Evolutionary conservation across 2,329 filamentous ascomycete genomes (phyloP).

Genomic region (Onygena corvina): DNA sequence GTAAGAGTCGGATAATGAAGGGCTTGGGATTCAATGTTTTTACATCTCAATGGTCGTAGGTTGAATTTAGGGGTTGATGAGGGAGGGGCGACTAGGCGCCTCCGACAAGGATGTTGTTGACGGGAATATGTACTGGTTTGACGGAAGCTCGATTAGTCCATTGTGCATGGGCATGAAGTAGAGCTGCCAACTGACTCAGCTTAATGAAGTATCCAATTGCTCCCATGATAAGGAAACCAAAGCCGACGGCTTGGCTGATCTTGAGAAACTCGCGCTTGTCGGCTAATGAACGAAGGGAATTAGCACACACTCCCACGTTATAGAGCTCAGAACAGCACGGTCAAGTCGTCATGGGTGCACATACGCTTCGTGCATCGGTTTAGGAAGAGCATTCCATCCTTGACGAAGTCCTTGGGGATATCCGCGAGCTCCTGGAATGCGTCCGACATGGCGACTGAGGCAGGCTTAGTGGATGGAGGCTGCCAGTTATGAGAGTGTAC

Average conservation of each 20-base stretch:
- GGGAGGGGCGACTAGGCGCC: slow-evolving; percentile 26
- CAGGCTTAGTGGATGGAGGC: background rate
- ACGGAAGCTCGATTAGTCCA: background rate
- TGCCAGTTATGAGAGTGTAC: background rate
- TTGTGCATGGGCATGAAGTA: background rate
- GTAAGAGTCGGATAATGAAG: background rate
- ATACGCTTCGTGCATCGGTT: slow-evolving; percentile 40
- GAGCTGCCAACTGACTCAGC: slow-evolving; percentile 37
- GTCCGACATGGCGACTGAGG: slow-evolving; percentile 39
- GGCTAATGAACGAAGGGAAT: slow-evolving; percentile 28
- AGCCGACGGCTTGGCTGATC: slow-evolving; percentile 49
- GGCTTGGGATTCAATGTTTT: background rate
- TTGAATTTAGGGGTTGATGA: background rate
- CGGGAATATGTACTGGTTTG: slow-evolving; percentile 38
- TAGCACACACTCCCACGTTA: slow-evolving; percentile 5
- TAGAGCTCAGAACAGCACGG: slow-evolving; percentile 17
- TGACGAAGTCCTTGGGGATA: slow-evolving; percentile 44
- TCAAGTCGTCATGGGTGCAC: background rate
- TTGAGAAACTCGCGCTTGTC: slow-evolving; percentile 50
- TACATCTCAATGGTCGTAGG: background rate
- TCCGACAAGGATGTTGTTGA: slow-evolving; percentile 41
- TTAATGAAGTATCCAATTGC: slow-evolving; percentile 50
- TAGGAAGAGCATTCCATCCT: slow-evolving; percentile 38
- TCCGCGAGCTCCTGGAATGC: slow-evolving; percentile 50
- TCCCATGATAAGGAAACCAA: slow-evolving; percentile 50